Evolutionary conservation across 305 asterid species (phyloP).

Genomic region (Solanum aculeatissimum): DNA sequence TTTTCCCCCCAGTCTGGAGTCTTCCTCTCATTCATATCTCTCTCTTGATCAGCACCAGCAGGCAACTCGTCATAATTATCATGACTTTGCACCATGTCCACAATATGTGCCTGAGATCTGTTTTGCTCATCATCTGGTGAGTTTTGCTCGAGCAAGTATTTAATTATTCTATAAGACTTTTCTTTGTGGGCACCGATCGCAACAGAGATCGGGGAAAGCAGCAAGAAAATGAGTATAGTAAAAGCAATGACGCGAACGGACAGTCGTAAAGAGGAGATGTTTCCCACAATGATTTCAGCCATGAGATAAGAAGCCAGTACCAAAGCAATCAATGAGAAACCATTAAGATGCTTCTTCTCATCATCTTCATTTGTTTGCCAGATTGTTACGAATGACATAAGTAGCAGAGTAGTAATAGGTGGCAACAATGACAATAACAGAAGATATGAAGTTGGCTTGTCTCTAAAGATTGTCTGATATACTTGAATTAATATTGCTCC

Average conservation of each 20-base stretch:
- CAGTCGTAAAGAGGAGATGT: slow-evolving; percentile 28
- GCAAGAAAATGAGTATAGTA: slow-evolving; percentile 40
- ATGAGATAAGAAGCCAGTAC: slow-evolving; percentile 60
- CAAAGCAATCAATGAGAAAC: slow-evolving; percentile 49
- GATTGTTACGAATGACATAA: slow-evolving; percentile 63
- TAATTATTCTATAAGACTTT: slow-evolving; percentile 37
- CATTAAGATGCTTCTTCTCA: slow-evolving; percentile 57
- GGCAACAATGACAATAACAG: slow-evolving; percentile 62
- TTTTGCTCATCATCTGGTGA: slow-evolving; percentile 19
- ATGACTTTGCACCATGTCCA: slow-evolving; percentile 13
- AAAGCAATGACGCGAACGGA: slow-evolving; percentile 29
- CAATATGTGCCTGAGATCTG: slow-evolving; percentile 8
- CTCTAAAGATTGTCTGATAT: slow-evolving; percentile 50
- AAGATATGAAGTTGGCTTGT: slow-evolving; percentile 53
- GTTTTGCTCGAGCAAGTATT: slow-evolving; percentile 71
- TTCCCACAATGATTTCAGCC: slow-evolving; percentile 45
- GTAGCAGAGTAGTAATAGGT: slow-evolving; percentile 39
- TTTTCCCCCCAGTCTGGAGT: slow-evolving; percentile 19
- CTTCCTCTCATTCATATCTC: slow-evolving; percentile 9
- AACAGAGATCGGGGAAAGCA: slow-evolving; percentile 36
- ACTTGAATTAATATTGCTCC: slow-evolving; percentile 81
- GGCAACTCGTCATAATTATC: slow-evolving; percentile 30
- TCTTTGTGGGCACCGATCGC: slow-evolving; percentile 50
- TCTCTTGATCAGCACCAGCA: slow-evolving; percentile 23
- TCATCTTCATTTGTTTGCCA: slow-evolving; percentile 40